Evolutionary conservation across 163 green algal species (phyloP).

Genomic region (Chlorella variabilis): DNA sequence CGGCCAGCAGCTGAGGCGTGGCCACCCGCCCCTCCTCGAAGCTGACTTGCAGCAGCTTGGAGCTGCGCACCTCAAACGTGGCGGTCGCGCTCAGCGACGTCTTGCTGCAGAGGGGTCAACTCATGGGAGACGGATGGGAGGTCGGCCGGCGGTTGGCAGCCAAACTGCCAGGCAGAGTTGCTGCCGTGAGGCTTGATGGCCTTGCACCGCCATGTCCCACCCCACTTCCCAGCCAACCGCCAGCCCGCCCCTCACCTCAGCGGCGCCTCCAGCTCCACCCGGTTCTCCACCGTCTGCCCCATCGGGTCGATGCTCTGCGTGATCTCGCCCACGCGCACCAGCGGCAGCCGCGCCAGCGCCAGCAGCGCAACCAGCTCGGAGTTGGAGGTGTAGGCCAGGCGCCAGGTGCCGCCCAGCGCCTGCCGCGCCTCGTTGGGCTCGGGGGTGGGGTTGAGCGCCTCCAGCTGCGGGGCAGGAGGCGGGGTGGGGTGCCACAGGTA

Average conservation of each 20-base stretch:
- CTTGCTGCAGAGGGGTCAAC: slow-evolving; percentile 21
- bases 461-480: slow-evolving; percentile 59
- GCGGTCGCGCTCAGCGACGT: slow-evolving; percentile 29
- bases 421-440: slow-evolving; percentile 62
- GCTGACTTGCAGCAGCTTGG: slow-evolving; percentile 70
- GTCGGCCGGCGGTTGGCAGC: background rate
- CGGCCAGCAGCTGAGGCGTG: slow-evolving; percentile 70
- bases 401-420: slow-evolving; percentile 72
- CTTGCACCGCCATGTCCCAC: background rate
- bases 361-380: slow-evolving; percentile 71
- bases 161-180: too few species aligned
- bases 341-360: slow-evolving; percentile 68
- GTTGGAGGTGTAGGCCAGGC: slow-evolving; percentile 83
- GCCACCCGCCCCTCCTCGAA: slow-evolving; percentile 63
- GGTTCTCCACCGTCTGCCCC: slow-evolving; percentile 73
- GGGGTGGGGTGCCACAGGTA: background rate
- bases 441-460: slow-evolving; percentile 78
- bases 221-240: too few species aligned
- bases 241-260: background rate
- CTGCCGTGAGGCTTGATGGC: too few species aligned
- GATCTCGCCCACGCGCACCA: slow-evolving; percentile 77
- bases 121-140: background rate
- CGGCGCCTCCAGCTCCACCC: slow-evolving; percentile 40
- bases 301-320: slow-evolving; percentile 69
- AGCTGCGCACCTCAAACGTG: slow-evolving; percentile 55